These are phyloP conservation scores for Mortierella antarctica DNA, from an alignment of 192 early-diverging fungal species.

Conservation along the genomic window DNA sequence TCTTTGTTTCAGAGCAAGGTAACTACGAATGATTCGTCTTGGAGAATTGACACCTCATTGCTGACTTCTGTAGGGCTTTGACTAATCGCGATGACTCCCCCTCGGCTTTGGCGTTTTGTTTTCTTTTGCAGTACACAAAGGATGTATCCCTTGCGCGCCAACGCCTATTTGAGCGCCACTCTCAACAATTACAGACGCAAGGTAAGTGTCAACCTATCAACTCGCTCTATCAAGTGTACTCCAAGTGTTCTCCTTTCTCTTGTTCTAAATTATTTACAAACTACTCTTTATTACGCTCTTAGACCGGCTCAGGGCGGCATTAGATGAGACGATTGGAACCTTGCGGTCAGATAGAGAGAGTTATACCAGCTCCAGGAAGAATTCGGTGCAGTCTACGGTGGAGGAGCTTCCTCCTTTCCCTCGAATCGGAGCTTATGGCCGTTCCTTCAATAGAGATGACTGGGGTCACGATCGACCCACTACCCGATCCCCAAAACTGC, in stretches of 20 bases:
- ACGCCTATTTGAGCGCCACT: slow-evolving; percentile 17
- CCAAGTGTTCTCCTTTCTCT: not conserved
- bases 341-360: slow-evolving; percentile 21
- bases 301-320: slow-evolving; percentile 29
- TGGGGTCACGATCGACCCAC: not conserved
- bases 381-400: not conserved
- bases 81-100: too few relatives aligned
- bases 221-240: not conserved
- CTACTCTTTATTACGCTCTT: not conserved
- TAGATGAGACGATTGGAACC: slow-evolving; percentile 41
- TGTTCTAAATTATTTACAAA: not conserved
- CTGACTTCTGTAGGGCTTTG: too few relatives aligned
- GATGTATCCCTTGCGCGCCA: slow-evolving; percentile 37
- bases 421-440: slow-evolving; percentile 20
- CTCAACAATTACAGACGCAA: not conserved
- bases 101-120: not conserved
- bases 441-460: slow-evolving; percentile 15
- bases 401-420: slow-evolving; percentile 20
- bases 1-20: slow-evolving; percentile 50
- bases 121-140: slow-evolving; percentile 27
- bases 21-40: not conserved
- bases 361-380: slow-evolving; percentile 10
- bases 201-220: not conserved
- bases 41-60: too few relatives aligned
- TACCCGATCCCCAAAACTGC: not conserved